A percentile compares a stretch with the other conserved stretches of the same genome.
Evolutionary conservation across 768 basidiomycete genomes (phyloP).

Genomic region (Phanerochaete carnosa): DNA sequence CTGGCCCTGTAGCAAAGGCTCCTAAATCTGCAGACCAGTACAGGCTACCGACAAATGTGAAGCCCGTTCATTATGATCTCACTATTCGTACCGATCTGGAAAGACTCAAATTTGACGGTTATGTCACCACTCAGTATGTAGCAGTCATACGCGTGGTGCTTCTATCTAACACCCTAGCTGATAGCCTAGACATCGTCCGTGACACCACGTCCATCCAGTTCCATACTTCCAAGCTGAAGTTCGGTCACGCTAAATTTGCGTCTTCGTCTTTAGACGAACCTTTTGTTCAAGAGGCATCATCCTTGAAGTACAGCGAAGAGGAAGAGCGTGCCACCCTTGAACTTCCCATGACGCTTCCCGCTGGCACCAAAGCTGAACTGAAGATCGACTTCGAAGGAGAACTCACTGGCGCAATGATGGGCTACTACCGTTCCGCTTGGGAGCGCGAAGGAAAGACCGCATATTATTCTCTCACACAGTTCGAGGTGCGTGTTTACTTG

Average conservation of each 20-base stretch:
- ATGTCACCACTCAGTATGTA: slow-evolving; percentile 66
- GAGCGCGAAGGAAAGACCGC: slow-evolving; percentile 62
- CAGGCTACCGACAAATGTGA: slow-evolving; percentile 65
- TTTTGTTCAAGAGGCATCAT: slow-evolving; percentile 39
- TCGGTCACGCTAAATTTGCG: slow-evolving; percentile 53
- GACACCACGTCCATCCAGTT: slow-evolving; percentile 62
- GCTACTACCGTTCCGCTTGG: slow-evolving; percentile 74
- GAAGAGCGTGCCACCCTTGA: slow-evolving; percentile 63
- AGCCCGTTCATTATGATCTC: slow-evolving; percentile 75
- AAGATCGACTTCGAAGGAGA: slow-evolving; percentile 64
- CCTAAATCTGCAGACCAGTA: slow-evolving; percentile 23
- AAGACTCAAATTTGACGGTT: slow-evolving; percentile 70
- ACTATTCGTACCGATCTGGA: slow-evolving; percentile 81
- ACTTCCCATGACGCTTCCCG: slow-evolving; percentile 55
- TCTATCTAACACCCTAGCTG: neutral
- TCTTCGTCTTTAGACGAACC: slow-evolving; percentile 49
- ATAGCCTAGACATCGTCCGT: slow-evolving; percentile 59
- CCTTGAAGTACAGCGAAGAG: slow-evolving; percentile 52
- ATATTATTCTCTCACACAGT: slow-evolving; percentile 83
- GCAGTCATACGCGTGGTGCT: neutral
- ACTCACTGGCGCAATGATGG: slow-evolving; percentile 72
- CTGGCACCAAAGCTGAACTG: slow-evolving; percentile 67
- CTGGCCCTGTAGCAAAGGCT: neutral
- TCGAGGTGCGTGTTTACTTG: slow-evolving; percentile 53
- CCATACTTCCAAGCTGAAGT: slow-evolving; percentile 58